These are phyloP conservation scores for Excoecaria cochinchinensis DNA, from an alignment of 345 rosid species.

Conservation along the genomic window DNA sequence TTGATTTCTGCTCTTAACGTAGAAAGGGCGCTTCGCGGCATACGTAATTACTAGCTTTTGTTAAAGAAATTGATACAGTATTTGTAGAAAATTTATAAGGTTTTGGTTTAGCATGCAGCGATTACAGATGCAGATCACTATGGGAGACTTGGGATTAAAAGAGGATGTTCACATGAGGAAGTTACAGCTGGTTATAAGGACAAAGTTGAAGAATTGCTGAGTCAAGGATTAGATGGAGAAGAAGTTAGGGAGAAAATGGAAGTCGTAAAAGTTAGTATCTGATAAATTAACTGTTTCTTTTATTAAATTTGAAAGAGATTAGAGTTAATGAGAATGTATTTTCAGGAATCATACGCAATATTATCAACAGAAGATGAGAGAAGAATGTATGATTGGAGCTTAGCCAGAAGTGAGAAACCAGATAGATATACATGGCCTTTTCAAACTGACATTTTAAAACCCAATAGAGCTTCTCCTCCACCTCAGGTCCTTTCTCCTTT, in stretches of 20 bases:
- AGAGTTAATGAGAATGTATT: background rate
- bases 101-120: conserved; percentile 66
- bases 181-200: conserved; percentile 47
- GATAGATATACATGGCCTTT: conserved; percentile 75
- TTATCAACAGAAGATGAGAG: conserved; percentile 68
- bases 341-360: conserved; percentile 67
- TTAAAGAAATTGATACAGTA: too few species aligned
- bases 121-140: conserved; percentile 88
- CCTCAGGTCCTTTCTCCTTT: background rate
- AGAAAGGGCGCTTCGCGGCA: conserved; percentile 85
- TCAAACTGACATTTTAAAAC: conserved; percentile 53
- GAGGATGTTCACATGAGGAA: conserved; percentile 65
- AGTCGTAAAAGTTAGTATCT: conserved; percentile 49
- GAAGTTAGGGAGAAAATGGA: conserved; percentile 47
- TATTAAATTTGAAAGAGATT: background rate
- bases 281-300: background rate
- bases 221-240: conserved; percentile 56
- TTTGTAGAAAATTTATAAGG: conserved; percentile 17
- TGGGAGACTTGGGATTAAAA: conserved; percentile 53
- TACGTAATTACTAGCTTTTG: conserved; percentile 39
- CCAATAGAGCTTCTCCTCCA: conserved; percentile 41
- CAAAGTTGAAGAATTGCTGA: conserved; percentile 48
- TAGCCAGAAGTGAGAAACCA: conserved; percentile 58
- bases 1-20: conserved; percentile 72
- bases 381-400: conserved; percentile 92